Percentiles rank a stretch among this genome's conserved stretches.
These are phyloP conservation scores for Barbarea vulgaris DNA, from an alignment of 345 rosid species.

Conservation along the genomic window DNA sequence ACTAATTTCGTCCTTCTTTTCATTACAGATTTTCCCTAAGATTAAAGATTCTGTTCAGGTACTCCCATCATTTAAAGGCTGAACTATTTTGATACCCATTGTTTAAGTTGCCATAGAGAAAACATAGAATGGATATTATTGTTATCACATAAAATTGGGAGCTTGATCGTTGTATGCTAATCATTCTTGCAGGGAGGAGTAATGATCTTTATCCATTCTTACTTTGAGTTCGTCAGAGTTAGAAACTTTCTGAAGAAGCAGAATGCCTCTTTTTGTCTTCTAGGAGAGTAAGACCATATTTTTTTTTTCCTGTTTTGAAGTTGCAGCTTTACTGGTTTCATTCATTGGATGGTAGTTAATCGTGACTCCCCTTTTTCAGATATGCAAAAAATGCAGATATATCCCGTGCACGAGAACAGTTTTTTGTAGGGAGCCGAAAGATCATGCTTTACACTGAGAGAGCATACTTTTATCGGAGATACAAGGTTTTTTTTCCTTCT, in stretches of 20 bases:
- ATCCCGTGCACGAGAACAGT: slow-evolving; percentile 76
- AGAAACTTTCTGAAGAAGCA: slow-evolving; percentile 87
- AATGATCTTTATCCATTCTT: slow-evolving; percentile 82
- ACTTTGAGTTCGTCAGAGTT: slow-evolving; percentile 81
- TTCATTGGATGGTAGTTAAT: slow-evolving; percentile 12
- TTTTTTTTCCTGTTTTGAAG: background rate
- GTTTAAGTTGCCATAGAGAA: background rate
- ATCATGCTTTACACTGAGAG: slow-evolving; percentile 94
- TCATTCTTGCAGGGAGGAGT: slow-evolving; percentile 70
- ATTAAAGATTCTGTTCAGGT: slow-evolving; percentile 89
- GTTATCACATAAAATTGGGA: background rate
- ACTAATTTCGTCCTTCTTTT: slow-evolving; percentile 42
- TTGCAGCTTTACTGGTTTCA: slow-evolving; percentile 1
- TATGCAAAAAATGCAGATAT: slow-evolving; percentile 71
- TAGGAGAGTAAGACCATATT: slow-evolving; percentile 79
- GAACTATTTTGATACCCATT: slow-evolving; percentile 10
- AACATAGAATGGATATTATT: background rate
- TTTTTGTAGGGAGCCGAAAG: slow-evolving; percentile 68
- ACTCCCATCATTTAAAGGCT: slow-evolving; percentile 31
- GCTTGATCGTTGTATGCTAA: slow-evolving; percentile 25
- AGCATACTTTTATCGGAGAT: slow-evolving; percentile 82
- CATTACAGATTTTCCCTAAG: slow-evolving; percentile 85
- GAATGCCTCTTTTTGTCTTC: slow-evolving; percentile 82
- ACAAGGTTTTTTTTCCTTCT: slow-evolving; percentile 52
- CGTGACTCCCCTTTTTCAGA: slow-evolving; percentile 42